These are phyloP conservation scores for Rubia balearica DNA, from an alignment of 305 asterid species.

Conservation along the genomic window DNA sequence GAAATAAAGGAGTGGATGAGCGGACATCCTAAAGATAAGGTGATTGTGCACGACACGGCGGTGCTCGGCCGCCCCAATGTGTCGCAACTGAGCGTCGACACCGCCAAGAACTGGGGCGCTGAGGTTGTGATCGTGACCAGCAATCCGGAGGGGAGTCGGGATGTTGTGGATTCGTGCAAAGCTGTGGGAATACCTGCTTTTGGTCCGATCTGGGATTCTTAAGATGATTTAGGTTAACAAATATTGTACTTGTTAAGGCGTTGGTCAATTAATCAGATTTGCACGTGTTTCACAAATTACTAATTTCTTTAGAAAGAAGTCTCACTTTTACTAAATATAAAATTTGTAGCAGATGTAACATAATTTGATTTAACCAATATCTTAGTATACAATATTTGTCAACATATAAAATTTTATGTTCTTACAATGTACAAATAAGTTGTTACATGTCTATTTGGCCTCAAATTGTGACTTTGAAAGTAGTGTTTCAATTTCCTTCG, in stretches of 20 bases:
- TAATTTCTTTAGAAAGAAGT: too few relatives aligned
- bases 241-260: too few relatives aligned
- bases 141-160: constrained; percentile 64
- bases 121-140: constrained; percentile 70
- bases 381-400: too few relatives aligned
- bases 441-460: neutral
- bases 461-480: neutral
- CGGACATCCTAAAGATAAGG: constrained; percentile 41
- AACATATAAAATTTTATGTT: too few relatives aligned
- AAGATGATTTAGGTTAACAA: too few relatives aligned
- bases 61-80: constrained; percentile 59
- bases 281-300: too few relatives aligned
- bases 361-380: too few relatives aligned
- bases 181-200: constrained; percentile 55
- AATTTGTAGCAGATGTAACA: too few relatives aligned
- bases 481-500: neutral
- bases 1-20: constrained; percentile 51
- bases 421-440: too few relatives aligned
- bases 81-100: constrained; percentile 42
- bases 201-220: constrained; percentile 80
- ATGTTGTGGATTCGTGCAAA: constrained; percentile 59
- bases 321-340: too few relatives aligned
- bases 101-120: constrained; percentile 49
- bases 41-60: constrained; percentile 57
- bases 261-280: too few relatives aligned